Percentiles rank a stretch among this genome's conserved stretches.
These are phyloP conservation scores for Lentinula sp. DNA, from an alignment of 768 basidiomycete species.

Conservation along the genomic window DNA sequence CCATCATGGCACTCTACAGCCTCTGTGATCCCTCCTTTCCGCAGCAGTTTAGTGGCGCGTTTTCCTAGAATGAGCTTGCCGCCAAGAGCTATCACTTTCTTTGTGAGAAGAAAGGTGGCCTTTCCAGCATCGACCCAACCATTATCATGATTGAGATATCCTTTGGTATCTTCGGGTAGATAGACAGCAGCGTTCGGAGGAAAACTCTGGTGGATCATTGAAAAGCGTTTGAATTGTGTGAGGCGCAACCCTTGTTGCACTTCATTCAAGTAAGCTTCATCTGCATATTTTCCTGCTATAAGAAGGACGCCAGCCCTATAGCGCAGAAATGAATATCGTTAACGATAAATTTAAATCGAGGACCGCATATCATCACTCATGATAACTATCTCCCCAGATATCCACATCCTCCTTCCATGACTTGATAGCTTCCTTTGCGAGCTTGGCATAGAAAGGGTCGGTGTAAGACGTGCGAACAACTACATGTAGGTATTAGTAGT, in stretches of 20 bases:
- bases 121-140: conserved; percentile 84
- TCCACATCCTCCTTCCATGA: conserved; percentile 59
- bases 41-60: conserved; percentile 45
- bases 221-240: conserved; percentile 27
- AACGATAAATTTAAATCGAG: neutral
- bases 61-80: conserved; percentile 57
- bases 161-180: conserved; percentile 33
- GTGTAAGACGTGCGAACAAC: conserved; percentile 73
- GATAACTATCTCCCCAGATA: conserved; percentile 71
- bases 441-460: conserved; percentile 59
- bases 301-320: conserved; percentile 66
- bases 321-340: neutral
- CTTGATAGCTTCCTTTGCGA: conserved; percentile 73
- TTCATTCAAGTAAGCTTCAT: conserved; percentile 61
- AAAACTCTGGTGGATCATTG: conserved; percentile 42
- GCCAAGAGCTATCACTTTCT: conserved; percentile 50
- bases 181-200: conserved; percentile 28
- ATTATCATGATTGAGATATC: conserved; percentile 70
- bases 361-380: conserved; percentile 51
- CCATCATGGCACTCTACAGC: conserved; percentile 67
- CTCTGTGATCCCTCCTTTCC: conserved; percentile 31
- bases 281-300: conserved; percentile 35
- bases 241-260: conserved; percentile 47
- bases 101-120: conserved; percentile 51
- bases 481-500: conserved; percentile 17